phyloP scores from a whole-genome alignment of 331 rosid genomes.

The Pyrus hybrid region DNA sequence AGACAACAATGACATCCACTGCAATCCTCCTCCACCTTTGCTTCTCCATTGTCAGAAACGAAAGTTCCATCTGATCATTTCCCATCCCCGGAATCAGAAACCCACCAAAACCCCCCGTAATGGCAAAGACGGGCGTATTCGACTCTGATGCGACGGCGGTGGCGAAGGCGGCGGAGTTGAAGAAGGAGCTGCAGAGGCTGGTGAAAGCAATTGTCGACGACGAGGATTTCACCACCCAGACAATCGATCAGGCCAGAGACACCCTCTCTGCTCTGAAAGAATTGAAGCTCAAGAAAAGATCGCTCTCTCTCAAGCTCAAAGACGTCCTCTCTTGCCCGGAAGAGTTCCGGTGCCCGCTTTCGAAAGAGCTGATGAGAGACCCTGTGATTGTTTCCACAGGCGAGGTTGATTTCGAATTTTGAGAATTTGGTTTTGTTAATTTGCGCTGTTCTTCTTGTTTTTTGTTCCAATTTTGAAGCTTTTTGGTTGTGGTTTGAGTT shows the following conservation, averaged over 20 bases:
- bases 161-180: constrained; percentile 51
- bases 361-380: constrained; percentile 89
- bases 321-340: constrained; percentile 45
- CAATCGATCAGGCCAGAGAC: constrained; percentile 63
- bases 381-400: constrained; percentile 89
- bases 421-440: not conserved
- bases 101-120: constrained; percentile 11
- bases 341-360: constrained; percentile 78
- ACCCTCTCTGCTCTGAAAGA: constrained; percentile 50
- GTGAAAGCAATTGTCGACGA: constrained; percentile 57
- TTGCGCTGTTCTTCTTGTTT: not conserved
- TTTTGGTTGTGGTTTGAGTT: constrained; percentile 13
- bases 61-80: not conserved
- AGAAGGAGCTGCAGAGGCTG: constrained; percentile 65
- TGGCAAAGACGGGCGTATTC: constrained; percentile 67
- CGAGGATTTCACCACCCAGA: constrained; percentile 49
- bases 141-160: constrained; percentile 58
- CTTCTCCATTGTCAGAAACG: not conserved
- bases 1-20: not conserved
- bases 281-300: constrained; percentile 44
- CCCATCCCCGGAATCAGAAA: not conserved
- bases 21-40: not conserved
- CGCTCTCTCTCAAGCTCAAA: constrained; percentile 44
- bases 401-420: constrained; percentile 38
- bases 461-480: not conserved